Conservation (phyloP, 768 basidiomycete genomes). For the Scleroderma citrinum region DNA sequence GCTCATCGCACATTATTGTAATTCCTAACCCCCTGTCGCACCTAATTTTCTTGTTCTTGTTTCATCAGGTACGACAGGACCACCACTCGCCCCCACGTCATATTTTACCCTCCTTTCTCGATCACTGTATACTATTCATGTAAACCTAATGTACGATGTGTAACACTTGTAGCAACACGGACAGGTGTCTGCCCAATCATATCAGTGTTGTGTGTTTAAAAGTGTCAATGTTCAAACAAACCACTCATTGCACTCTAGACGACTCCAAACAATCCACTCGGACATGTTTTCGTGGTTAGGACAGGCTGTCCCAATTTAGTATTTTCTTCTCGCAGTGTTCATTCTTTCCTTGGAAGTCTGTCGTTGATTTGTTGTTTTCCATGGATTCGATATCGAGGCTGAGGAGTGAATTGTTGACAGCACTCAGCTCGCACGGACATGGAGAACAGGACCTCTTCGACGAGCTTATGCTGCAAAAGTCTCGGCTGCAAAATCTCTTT, state of each 20-base stretch:
- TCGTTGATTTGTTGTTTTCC: background rate
- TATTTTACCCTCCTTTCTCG: background rate
- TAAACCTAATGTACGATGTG: background rate
- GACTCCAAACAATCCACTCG: too few relatives aligned
- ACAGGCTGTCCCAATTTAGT: too few relatives aligned
- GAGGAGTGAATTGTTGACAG: slow-evolving; percentile 44
- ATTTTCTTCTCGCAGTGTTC: too few relatives aligned
- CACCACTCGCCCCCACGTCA: background rate
- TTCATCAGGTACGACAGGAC: background rate
- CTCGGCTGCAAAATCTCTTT: slow-evolving; percentile 56
- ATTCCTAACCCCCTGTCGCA: background rate
- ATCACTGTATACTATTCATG: background rate
- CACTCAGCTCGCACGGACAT: slow-evolving; percentile 42
- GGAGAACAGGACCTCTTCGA: slow-evolving; percentile 74
- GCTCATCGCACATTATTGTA: background rate
- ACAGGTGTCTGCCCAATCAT: too few relatives aligned
- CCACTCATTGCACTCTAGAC: too few relatives aligned
- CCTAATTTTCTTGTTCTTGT: background rate
- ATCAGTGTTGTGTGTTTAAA: too few relatives aligned
- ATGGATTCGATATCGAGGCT: slow-evolving; percentile 63
- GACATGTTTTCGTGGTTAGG: too few relatives aligned
- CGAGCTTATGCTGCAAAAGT: slow-evolving; percentile 61
- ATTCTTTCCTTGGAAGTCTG: too few relatives aligned
- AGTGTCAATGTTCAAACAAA: too few relatives aligned
- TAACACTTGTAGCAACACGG: too few relatives aligned